Evolutionary conservation across 2,329 filamentous ascomycete genomes (phyloP).

Genomic region (Colletotrichum siamense): DNA sequence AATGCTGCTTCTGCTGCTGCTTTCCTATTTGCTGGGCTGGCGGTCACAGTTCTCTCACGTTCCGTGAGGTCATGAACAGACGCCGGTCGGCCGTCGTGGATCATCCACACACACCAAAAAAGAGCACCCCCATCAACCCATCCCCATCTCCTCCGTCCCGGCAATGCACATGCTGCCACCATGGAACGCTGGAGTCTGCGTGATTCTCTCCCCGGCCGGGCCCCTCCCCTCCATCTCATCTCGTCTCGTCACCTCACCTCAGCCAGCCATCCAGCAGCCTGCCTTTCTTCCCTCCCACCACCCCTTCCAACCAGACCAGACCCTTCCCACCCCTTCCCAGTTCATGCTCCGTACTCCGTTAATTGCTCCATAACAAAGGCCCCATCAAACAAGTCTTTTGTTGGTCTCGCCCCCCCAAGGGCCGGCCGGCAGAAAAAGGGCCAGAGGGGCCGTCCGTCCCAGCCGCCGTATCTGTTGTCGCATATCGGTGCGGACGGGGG

Average conservation of each 20-base stretch:
- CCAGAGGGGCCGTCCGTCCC: background rate
- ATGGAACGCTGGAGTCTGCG: slow-evolving; percentile 14
- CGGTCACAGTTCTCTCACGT: background rate
- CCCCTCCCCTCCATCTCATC: background rate
- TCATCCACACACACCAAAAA: background rate
- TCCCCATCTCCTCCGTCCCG: slow-evolving; percentile 1
- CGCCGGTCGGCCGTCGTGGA: background rate
- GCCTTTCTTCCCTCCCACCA: background rate
- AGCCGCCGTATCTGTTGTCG: background rate
- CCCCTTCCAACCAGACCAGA: background rate
- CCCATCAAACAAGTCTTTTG: background rate
- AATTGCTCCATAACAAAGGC: background rate
- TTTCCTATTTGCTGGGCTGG: background rate
- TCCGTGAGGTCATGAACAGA: background rate
- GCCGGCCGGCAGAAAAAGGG: background rate
- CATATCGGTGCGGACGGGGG: background rate
- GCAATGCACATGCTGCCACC: slow-evolving; percentile 18
- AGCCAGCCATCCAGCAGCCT: background rate
- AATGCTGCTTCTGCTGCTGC: background rate
- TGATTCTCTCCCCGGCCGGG: slow-evolving; percentile 5
- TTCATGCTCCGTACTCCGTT: background rate
- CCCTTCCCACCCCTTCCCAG: background rate
- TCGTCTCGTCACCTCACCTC: slow-evolving; percentile 11
- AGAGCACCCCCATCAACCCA: background rate
- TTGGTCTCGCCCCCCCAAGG: background rate